phyloP scores from a whole-genome alignment of 2,329 filamentous ascomycete species.

The Macrophomina phaseolina region DNA sequence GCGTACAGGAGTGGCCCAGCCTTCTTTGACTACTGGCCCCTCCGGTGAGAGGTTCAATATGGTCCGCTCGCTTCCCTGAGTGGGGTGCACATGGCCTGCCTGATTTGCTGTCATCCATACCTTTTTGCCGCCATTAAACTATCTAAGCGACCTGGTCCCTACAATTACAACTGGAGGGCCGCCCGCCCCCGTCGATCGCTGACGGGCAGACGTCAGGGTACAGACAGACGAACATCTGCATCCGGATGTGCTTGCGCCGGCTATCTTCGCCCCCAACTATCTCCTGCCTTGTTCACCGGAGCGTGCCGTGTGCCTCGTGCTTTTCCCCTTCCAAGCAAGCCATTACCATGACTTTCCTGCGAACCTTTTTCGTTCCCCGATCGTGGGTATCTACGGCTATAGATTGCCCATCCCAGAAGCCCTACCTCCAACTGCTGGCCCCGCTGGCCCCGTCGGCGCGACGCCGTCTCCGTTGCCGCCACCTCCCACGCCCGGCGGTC shows the following conservation, averaged over 20 bases:
- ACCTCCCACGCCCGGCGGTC: constrained; percentile 19
- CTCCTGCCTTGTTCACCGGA: not conserved
- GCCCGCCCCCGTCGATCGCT: not conserved
- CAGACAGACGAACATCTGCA: not conserved
- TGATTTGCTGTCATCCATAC: not conserved
- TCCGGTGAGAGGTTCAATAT: constrained; percentile 1
- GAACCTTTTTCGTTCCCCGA: not conserved
- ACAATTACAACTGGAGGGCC: not conserved
- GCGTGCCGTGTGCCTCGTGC: constrained; percentile 8
- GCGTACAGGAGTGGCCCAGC: not conserved
- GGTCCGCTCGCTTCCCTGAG: not conserved
- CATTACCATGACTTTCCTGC: constrained; percentile 6
- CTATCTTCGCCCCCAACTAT: constrained; percentile 16
- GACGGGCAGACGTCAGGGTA: constrained; percentile 11
- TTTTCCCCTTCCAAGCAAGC: not conserved
- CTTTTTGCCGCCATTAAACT: constrained; percentile 13
- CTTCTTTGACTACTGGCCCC: not conserved
- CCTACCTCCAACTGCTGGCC: constrained; percentile 1
- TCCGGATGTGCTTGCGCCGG: constrained; percentile 21
- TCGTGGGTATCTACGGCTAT: not conserved
- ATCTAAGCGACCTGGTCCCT: constrained; percentile 19
- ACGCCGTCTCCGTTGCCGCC: not conserved
- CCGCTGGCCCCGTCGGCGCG: not conserved
- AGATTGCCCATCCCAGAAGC: constrained; percentile 22
- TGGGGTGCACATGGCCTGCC: constrained; percentile 15